phyloP scores from a whole-genome alignment of 1,284 basidiomycete genomes.

The Sporisorium sorghi region DNA sequence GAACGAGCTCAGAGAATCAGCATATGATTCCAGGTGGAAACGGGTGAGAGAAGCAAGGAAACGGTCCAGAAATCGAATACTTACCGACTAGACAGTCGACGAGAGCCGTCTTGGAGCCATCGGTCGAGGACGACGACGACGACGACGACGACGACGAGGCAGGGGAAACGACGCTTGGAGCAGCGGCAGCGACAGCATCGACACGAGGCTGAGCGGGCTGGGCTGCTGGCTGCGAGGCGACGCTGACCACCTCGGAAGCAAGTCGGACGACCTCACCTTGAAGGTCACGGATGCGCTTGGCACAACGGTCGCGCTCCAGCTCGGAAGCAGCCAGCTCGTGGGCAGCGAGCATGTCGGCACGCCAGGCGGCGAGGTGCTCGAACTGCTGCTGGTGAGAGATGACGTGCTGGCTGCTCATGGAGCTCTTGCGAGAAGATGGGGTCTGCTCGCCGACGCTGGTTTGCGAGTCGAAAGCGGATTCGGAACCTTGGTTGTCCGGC shows the following conservation, averaged over 20 bases:
- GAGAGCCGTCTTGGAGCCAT: constrained; percentile 40
- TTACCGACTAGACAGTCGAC: constrained; percentile 62
- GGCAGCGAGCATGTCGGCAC: constrained; percentile 31
- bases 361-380: constrained; percentile 37
- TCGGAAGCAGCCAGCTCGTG: constrained; percentile 24
- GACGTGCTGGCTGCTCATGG: constrained; percentile 23
- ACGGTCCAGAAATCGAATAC: constrained; percentile 14
- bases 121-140: constrained; percentile 31
- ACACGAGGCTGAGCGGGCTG: constrained; percentile 10
- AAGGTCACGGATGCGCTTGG: constrained; percentile 41
- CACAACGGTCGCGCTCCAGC: constrained; percentile 25
- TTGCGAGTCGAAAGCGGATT: constrained; percentile 33
- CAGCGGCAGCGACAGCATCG: constrained; percentile 9
- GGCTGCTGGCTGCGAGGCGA: constrained; percentile 14
- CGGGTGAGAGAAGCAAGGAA: neutral
- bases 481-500: constrained; percentile 27
- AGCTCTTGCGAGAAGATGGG: constrained; percentile 42
- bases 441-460: constrained; percentile 40
- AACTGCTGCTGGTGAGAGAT: constrained; percentile 21
- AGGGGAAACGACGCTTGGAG: constrained; percentile 22
- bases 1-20: constrained; percentile 16
- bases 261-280: constrained; percentile 39
- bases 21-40: constrained; percentile 4
- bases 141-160: constrained; percentile 29
- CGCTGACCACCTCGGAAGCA: constrained; percentile 30